phyloP scores from a whole-genome alignment of 2,329 filamentous ascomycete species.

The Sarocladiaceae sp. region DNA sequence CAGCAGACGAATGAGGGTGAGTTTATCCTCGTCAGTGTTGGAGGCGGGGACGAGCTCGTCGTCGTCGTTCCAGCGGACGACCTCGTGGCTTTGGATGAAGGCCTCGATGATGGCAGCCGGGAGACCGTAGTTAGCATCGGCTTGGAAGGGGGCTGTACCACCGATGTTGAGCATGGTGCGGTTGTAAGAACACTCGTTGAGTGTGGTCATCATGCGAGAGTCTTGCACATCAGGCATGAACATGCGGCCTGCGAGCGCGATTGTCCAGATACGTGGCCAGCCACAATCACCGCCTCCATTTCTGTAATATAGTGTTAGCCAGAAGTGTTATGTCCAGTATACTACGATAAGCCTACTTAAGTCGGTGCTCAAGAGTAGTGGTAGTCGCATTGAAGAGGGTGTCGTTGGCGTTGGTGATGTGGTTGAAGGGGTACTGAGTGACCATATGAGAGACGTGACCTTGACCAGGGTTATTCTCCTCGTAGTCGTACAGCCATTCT shows the following conservation, averaged over 20 bases:
- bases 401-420: slow-evolving; percentile 10
- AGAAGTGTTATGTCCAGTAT: background rate
- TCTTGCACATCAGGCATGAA: slow-evolving; percentile 8
- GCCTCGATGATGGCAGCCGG: slow-evolving; percentile 39
- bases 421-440: slow-evolving; percentile 9
- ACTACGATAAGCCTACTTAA: background rate
- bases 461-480: slow-evolving; percentile 12
- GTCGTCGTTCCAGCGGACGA: slow-evolving; percentile 11
- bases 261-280: slow-evolving; percentile 43
- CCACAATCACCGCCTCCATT: slow-evolving; percentile 40
- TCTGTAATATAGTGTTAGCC: slow-evolving; percentile 13
- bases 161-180: slow-evolving; percentile 13
- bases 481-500: slow-evolving; percentile 11
- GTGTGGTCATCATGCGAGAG: background rate
- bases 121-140: slow-evolving; percentile 41
- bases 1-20: slow-evolving; percentile 4
- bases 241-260: slow-evolving; percentile 26
- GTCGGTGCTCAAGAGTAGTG: slow-evolving; percentile 6
- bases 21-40: background rate
- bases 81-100: slow-evolving; percentile 32
- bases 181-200: slow-evolving; percentile 11
- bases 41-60: slow-evolving; percentile 2
- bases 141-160: slow-evolving; percentile 11
- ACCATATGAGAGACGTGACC: slow-evolving; percentile 12
- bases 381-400: slow-evolving; percentile 10